phyloP scores from a whole-genome alignment of 179 eudicot genomes.

The Corrigiola litoralis region DNA sequence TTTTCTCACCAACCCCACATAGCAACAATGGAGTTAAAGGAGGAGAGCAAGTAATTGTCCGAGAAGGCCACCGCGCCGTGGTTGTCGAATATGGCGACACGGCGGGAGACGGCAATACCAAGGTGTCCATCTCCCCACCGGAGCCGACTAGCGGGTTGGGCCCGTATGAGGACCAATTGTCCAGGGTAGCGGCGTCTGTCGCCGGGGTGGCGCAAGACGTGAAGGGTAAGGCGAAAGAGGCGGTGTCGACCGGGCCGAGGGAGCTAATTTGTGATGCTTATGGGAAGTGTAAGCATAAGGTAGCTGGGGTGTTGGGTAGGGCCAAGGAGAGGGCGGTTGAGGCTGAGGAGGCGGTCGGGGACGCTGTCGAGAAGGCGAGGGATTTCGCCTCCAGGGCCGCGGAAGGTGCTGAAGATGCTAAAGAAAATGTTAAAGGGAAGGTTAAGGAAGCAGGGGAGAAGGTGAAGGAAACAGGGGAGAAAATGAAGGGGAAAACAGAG shows the following conservation, averaged over 20 bases:
- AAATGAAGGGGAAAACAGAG: conserved; percentile 5
- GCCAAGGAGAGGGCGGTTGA: conserved; percentile 35
- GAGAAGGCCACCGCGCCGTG: conserved; percentile 60
- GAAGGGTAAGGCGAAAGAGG: conserved; percentile 25
- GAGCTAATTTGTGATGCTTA: conserved; percentile 67
- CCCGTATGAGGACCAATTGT: conserved; percentile 4
- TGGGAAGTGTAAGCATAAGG: conserved; percentile 63
- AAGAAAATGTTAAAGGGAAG: conserved; percentile 13
- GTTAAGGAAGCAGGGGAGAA: conserved; percentile 15
- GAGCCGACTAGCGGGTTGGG: neutral
- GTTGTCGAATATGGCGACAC: conserved; percentile 57
- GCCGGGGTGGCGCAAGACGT: conserved; percentile 29
- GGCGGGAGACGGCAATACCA: conserved; percentile 39
- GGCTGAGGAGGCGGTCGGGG: conserved; percentile 29
- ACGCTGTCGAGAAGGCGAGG: conserved; percentile 23
- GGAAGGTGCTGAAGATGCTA: conserved; percentile 15
- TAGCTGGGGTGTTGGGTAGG: conserved; percentile 32
- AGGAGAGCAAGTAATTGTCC: conserved; percentile 41
- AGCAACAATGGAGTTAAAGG: conserved; percentile 3
- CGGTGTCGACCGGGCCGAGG: conserved; percentile 23
- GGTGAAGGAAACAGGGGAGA: conserved; percentile 7
- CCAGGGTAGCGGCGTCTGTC: conserved; percentile 17
- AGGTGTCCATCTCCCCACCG: conserved; percentile 52
- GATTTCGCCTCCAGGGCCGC: conserved; percentile 19
- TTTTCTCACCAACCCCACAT: conserved; percentile 45